These are phyloP conservation scores for Mucor mucedo DNA, from an alignment of 371 early-diverging fungal species.

Conservation along the genomic window DNA sequence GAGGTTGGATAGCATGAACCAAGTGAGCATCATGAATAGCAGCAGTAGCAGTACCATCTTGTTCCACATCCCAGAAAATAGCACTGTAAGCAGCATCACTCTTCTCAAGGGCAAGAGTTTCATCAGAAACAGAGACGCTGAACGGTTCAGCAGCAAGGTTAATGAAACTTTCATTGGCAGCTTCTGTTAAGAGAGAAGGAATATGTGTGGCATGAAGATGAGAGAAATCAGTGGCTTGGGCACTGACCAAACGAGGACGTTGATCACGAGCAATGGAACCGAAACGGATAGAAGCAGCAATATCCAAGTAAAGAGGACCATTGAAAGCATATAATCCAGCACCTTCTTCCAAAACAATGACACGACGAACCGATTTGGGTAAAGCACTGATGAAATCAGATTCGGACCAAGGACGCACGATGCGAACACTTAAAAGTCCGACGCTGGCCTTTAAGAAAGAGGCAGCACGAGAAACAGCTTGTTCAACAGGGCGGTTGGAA, in stretches of 20 bases:
- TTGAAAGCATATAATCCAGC: conserved; percentile 58
- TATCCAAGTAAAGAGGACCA: conserved; percentile 72
- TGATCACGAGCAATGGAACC: conserved; percentile 42
- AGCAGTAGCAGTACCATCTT: conserved; percentile 55
- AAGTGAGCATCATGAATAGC: conserved; percentile 58
- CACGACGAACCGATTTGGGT: conserved; percentile 62
- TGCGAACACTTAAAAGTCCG: conserved; percentile 78
- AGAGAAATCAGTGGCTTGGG: conserved; percentile 44
- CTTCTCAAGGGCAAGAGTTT: conserved; percentile 22
- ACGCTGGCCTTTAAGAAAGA: conserved; percentile 35
- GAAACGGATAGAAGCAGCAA: conserved; percentile 73
- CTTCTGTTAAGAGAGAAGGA: conserved; percentile 46
- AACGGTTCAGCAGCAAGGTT: conserved; percentile 28
- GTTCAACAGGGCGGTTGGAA: conserved; percentile 39
- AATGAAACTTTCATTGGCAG: conserved; percentile 41
- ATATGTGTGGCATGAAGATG: conserved; percentile 49
- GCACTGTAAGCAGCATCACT: conserved; percentile 46
- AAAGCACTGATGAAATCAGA: conserved; percentile 68
- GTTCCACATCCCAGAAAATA: conserved; percentile 72
- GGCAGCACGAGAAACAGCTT: conserved; percentile 48
- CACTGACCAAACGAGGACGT: conserved; percentile 50
- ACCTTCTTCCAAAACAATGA: conserved; percentile 66
- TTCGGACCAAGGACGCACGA: conserved; percentile 84
- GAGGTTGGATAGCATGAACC: conserved; percentile 38
- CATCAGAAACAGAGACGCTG: conserved; percentile 15